phyloP scores from a whole-genome alignment of 2,329 filamentous ascomycete species.

The Magnaporthiopsis rhizophila region DNA sequence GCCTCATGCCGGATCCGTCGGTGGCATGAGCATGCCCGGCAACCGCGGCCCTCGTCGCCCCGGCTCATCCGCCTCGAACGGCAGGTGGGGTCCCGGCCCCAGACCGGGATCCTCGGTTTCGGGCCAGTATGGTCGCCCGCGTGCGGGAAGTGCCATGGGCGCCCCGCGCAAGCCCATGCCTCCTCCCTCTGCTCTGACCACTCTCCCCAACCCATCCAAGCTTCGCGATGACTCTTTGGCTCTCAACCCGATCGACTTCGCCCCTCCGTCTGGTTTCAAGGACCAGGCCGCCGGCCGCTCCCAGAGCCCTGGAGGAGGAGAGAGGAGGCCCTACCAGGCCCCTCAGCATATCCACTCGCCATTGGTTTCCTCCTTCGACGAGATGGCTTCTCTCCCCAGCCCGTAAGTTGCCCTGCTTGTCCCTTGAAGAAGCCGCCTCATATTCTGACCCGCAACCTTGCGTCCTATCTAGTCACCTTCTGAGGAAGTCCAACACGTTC shows the following conservation, averaged over 20 bases:
- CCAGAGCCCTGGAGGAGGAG: conserved; percentile 51
- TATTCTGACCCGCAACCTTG: conserved; percentile 1
- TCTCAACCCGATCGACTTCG: conserved; percentile 68
- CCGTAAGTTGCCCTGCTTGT: conserved; percentile 57
- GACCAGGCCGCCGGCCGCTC: conserved; percentile 64
- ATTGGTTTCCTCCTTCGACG: conserved; percentile 76
- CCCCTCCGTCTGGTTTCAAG: conserved; percentile 61
- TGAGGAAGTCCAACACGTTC: conserved; percentile 72
- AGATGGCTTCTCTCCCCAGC: conserved; percentile 77
- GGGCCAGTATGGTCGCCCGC: conserved; percentile 36
- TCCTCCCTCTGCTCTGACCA: conserved; percentile 64
- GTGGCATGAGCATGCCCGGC: conserved; percentile 37
- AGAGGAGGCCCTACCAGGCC: conserved; percentile 67
- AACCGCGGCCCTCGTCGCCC: conserved; percentile 29
- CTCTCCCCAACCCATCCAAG: conserved; percentile 78
- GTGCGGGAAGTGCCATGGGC: conserved; percentile 40
- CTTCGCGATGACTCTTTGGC: conserved; percentile 75
- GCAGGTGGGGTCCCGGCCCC: conserved; percentile 29
- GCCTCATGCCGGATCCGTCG: conserved; percentile 36
- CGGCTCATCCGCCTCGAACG: conserved; percentile 23
- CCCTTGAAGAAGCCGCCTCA: not conserved
- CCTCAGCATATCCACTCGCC: conserved; percentile 67
- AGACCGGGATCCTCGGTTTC: conserved; percentile 57
- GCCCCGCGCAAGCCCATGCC: conserved; percentile 45
- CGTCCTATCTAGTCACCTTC: conserved; percentile 45